Evolutionary conservation across 345 rosid genomes (phyloP).

Genomic region (Eucalyptus shirleyi): DNA sequence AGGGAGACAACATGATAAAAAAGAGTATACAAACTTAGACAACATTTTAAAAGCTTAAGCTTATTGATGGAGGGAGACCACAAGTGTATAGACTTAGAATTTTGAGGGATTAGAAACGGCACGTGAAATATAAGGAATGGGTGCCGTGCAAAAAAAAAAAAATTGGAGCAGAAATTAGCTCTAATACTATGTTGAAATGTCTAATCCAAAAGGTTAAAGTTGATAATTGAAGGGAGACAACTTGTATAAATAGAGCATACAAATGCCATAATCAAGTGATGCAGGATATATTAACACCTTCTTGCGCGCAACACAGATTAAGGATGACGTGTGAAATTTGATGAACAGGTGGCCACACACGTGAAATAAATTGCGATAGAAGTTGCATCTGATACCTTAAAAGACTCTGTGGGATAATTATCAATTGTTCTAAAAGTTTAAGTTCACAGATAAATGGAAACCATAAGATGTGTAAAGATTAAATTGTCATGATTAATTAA

Average conservation of each 20-base stretch:
- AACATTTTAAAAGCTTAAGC: too few species aligned
- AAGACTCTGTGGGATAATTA: not conserved
- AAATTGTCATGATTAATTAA: not conserved
- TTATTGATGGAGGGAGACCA: not conserved
- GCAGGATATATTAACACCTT: not conserved
- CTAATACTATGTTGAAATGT: not conserved
- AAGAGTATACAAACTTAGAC: too few species aligned
- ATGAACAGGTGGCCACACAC: not conserved
- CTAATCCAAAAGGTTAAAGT: not conserved
- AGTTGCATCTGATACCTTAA: not conserved
- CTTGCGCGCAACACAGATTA: not conserved
- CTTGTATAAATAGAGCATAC: not conserved
- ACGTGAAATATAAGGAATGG: not conserved
- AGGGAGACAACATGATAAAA: not conserved
- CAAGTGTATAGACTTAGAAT: not conserved
- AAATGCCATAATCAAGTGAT: not conserved
- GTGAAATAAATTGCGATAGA: not conserved
- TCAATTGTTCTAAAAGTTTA: accelerated
- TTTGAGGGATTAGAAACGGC: not conserved
- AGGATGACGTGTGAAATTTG: not conserved
- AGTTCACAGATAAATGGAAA: not conserved
- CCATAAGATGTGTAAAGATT: not conserved
- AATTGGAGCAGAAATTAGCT: not conserved
- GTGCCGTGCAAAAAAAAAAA: not conserved
- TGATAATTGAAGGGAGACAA: not conserved